A percentile compares a stretch with the other conserved stretches of the same genome.
Conservation (phyloP, 768 basidiomycete species). For the Trametes villosa region DNA sequence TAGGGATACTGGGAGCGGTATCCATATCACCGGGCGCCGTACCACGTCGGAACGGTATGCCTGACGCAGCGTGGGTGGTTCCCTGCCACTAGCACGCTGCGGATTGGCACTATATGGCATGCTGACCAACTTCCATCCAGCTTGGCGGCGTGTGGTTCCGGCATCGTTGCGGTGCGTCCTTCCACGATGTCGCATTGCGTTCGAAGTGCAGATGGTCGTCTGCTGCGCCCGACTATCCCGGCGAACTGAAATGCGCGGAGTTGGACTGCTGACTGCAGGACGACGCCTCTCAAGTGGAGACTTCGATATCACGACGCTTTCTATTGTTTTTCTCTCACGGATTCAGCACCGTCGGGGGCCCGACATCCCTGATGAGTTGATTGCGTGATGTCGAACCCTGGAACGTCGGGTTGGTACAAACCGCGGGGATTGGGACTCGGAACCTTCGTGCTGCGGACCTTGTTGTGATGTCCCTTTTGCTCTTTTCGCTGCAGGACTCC, state of each 20-base stretch:
- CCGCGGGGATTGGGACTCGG: not conserved
- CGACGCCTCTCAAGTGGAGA: too few species aligned
- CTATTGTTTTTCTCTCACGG: slow-evolving; percentile 1
- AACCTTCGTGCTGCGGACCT: slow-evolving; percentile 17
- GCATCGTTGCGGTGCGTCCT: not conserved
- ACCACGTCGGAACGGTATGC: too few species aligned
- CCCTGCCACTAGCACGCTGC: not conserved
- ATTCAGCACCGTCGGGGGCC: slow-evolving; percentile 17
- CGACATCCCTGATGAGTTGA: slow-evolving; percentile 20
- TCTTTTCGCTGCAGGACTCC: not conserved
- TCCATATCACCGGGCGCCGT: not conserved
- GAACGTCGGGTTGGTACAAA: slow-evolving; percentile 5
- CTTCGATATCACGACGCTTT: too few species aligned
- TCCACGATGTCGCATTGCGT: not conserved
- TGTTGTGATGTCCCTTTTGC: not conserved
- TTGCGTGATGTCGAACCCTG: slow-evolving; percentile 3
- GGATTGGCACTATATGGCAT: not conserved
- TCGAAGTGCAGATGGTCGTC: not conserved
- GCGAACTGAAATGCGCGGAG: not conserved
- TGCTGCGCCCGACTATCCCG: not conserved
- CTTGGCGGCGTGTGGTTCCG: not conserved
- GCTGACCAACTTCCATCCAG: not conserved
- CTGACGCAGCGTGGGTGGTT: not conserved
- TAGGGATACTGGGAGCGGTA: too few species aligned
- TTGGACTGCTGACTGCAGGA: not conserved